Evolutionary conservation across 2,329 filamentous ascomycete genomes (phyloP).

Genomic region (Trichoderma afroharzianum): DNA sequence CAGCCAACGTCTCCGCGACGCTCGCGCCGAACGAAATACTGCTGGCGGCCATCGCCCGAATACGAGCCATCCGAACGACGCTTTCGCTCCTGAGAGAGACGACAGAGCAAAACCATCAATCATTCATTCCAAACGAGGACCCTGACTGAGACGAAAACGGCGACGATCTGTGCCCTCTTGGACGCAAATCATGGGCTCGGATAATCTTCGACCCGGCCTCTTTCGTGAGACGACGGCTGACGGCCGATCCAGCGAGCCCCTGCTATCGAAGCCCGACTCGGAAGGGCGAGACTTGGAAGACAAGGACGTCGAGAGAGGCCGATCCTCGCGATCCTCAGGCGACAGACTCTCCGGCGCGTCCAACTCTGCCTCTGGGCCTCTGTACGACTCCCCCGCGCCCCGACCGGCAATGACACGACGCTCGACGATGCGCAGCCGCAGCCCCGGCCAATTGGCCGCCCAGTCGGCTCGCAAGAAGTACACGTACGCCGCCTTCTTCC

Average conservation of each 20-base stretch:
- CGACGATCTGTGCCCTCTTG: not conserved
- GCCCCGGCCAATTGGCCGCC: conserved; percentile 52
- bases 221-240: conserved; percentile 43
- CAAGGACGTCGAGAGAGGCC: conserved; percentile 14
- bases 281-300: conserved; percentile 27
- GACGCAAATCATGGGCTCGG: conserved; percentile 39
- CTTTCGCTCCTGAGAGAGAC: conserved; percentile 27
- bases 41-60: conserved; percentile 25
- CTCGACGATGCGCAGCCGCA: conserved; percentile 73
- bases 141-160: conserved; percentile 28
- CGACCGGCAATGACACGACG: conserved; percentile 37
- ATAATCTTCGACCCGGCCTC: conserved; percentile 39
- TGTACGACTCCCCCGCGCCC: conserved; percentile 21
- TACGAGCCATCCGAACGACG: conserved; percentile 26
- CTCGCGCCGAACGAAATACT: conserved; percentile 25
- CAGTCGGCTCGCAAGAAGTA: conserved; percentile 71
- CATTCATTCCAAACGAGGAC: conserved; percentile 29
- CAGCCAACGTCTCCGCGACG: conserved; percentile 9
- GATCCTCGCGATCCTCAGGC: conserved; percentile 13
- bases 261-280: conserved; percentile 35
- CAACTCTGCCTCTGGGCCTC: conserved; percentile 20
- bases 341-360: conserved; percentile 17
- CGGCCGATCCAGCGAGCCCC: conserved; percentile 42
- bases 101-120: conserved; percentile 20
- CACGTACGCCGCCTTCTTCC: conserved; percentile 78